Evolutionary conservation across 2,329 filamentous ascomycete species (phyloP), one percentile per base, ranked within the genome.

Genomic region (Cladophialophora psammophila): DNA sequence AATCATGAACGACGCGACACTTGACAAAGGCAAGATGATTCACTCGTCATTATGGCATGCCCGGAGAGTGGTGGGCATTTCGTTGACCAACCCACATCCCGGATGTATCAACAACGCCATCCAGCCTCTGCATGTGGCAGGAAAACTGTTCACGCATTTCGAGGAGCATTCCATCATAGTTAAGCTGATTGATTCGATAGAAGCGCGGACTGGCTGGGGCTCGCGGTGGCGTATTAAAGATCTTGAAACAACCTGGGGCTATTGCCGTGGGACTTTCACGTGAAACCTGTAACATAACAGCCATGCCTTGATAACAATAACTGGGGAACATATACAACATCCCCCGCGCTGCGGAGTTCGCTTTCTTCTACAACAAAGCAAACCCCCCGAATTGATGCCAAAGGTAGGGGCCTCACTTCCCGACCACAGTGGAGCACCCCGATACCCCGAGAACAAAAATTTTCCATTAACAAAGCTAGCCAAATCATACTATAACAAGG

Each of bases 161-260:
- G 78, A 79, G 0, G 79, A 82, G 65, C 79, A 81, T 40, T 36
- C 55, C 8, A 53, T 61, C 42, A 52, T 61, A 12, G 72, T 90
- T 36, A 79, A 82, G 12, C 74, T 90, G 52, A 76, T 91, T 31
- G 78, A 82, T 36, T 85, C 82, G 10, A 85, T 90, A 31, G 87
- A 90, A 75, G 77, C 76, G 12, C 88, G 90, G 71, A 81, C 87
- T 45, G 88, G 87, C 1, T 90, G 87, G 84, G 86, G 86, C 1
- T 89, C 87, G 55, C 81, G 87, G 72, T 88, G 89, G 75, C 82
- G 87, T 42, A 83, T 87, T 35, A 78, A 83, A 68, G 83, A 87
- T 69, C 75, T 89, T 68, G 70, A 80, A 45, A 74, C 75, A 60
- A 77, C 79, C 64, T 80, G 79, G 79, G 78, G 64, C 20, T 67